These are phyloP conservation scores for Gossypium stocksii DNA, from an alignment of 345 rosid species.

Conservation along the genomic window DNA sequence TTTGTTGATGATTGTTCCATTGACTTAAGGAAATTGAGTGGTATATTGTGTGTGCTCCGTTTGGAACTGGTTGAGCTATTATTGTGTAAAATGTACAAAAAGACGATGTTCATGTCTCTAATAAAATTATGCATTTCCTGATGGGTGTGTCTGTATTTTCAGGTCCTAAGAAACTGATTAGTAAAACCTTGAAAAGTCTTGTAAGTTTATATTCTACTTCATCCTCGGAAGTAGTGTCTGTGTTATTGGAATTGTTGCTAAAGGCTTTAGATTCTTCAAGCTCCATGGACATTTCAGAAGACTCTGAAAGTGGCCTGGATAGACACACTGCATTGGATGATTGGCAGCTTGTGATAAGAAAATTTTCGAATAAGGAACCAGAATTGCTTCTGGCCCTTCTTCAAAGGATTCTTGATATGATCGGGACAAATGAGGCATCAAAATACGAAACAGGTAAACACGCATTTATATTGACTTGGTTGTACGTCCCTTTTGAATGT, in stretches of 20 bases:
- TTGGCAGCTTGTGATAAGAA: slow-evolving; percentile 59
- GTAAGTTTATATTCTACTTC: slow-evolving; percentile 57
- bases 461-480: background rate
- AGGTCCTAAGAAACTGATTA: slow-evolving; percentile 54
- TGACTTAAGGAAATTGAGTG: background rate
- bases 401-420: slow-evolving; percentile 51
- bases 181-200: slow-evolving; percentile 50
- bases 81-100: background rate
- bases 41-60: background rate
- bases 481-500: background rate
- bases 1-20: background rate
- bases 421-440: slow-evolving; percentile 40
- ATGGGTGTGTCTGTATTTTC: slow-evolving; percentile 21
- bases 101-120: background rate
- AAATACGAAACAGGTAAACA: slow-evolving; percentile 47
- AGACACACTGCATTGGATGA: slow-evolving; percentile 36
- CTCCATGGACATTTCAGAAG: slow-evolving; percentile 32
- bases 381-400: slow-evolving; percentile 66
- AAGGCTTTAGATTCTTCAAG: slow-evolving; percentile 48
- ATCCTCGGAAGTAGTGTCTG: slow-evolving; percentile 68
- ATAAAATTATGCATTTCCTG: slow-evolving; percentile 8
- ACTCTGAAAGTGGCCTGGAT: slow-evolving; percentile 28
- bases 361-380: slow-evolving; percentile 67
- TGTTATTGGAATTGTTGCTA: slow-evolving; percentile 54
- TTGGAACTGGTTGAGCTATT: background rate